phyloP scores from a whole-genome alignment of 176 grass and related monocot genomes.

The Ampelocalamus luodianensis region DNA sequence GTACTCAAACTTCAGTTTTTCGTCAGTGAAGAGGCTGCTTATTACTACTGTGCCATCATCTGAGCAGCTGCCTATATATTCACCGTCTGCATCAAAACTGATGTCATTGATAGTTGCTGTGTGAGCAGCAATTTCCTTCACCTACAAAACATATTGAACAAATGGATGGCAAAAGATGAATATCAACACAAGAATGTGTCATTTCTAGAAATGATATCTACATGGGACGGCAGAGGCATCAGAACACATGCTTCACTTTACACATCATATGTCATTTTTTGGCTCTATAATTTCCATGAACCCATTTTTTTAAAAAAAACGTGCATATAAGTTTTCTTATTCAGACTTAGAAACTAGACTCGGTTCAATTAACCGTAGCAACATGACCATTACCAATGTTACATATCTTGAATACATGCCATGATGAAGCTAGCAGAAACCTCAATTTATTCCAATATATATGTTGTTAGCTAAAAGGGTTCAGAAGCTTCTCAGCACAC shows the following conservation, averaged over 20 bases:
- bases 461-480: not conserved
- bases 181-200: conserved; percentile 5
- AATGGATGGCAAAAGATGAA: not conserved
- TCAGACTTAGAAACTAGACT: not conserved
- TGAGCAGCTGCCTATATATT: conserved; percentile 96
- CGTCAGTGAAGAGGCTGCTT: conserved; percentile 92
- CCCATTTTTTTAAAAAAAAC: not conserved
- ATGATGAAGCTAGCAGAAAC: not conserved
- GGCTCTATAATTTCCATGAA: not conserved
- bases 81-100: conserved; percentile 82
- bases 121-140: conserved; percentile 83
- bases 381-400: not conserved
- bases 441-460: not conserved
- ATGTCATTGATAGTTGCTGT: conserved; percentile 90
- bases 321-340: not conserved
- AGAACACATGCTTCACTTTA: not conserved
- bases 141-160: conserved; percentile 49
- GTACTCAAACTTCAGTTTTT: conserved; percentile 92
- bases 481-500: not conserved
- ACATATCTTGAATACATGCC: not conserved
- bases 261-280: conserved; percentile 5
- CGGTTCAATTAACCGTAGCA: not conserved
- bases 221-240: not conserved
- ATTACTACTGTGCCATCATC: conserved; percentile 90
- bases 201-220: conserved; percentile 11